Conservation (phyloP, 306 rosid genomes). For the Vigna nakashimae region DNA sequence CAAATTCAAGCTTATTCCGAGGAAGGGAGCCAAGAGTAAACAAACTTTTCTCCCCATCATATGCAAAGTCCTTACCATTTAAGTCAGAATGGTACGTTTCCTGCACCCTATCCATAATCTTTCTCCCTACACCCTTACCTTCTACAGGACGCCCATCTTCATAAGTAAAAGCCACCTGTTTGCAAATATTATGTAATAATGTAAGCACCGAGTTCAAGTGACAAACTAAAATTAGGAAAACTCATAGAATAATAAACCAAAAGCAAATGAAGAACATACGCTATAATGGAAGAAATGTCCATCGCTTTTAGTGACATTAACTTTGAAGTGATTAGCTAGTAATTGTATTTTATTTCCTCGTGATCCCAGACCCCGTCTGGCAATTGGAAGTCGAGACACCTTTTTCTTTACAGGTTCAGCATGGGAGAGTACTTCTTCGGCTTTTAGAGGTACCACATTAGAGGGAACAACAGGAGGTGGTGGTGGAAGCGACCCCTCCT, state of each 20-base stretch:
- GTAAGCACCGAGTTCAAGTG: background rate
- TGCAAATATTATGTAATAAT: conserved; percentile 10
- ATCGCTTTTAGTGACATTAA: conserved; percentile 61
- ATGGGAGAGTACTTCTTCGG: conserved; percentile 40
- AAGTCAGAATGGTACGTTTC: conserved; percentile 76
- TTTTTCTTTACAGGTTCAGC: conserved; percentile 71
- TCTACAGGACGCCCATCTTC: conserved; percentile 96
- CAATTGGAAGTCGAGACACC: conserved; percentile 61
- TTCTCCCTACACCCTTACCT: conserved; percentile 87
- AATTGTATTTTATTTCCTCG: conserved; percentile 73
- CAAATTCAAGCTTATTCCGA: conserved; percentile 79
- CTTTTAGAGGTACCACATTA: conserved; percentile 66
- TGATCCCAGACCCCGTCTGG: conserved; percentile 70
- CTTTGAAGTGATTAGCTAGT: conserved; percentile 84
- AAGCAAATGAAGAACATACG: conserved; percentile 53
- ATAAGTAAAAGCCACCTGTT: conserved; percentile 70
- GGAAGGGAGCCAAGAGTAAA: conserved; percentile 94
- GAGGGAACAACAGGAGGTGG: conserved; percentile 88
- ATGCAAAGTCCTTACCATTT: conserved; percentile 84
- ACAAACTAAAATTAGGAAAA: background rate
- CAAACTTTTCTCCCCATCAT: conserved; percentile 92
- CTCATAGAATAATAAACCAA: background rate
- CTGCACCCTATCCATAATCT: conserved; percentile 75
- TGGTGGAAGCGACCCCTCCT: conserved; percentile 66
- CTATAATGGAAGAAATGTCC: conserved; percentile 87